These are phyloP conservation scores for Wallacemonas sp. DNA, from an alignment of 208 protist species.

Conservation along the genomic window DNA sequence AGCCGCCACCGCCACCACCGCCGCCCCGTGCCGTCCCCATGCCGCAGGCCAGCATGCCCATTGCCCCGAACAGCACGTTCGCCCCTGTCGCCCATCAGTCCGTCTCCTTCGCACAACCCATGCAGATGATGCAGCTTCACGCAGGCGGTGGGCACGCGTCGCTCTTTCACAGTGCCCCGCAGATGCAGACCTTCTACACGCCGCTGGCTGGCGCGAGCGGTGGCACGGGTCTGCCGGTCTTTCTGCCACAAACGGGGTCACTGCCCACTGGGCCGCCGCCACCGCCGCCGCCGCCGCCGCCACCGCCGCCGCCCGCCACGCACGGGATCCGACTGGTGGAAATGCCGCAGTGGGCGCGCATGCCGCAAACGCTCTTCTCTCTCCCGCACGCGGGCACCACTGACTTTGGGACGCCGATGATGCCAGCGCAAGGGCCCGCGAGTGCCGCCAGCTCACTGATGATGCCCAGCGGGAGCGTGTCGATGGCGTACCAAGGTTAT, in stretches of 20 bases:
- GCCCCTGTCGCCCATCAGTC: background rate
- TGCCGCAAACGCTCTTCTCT: background rate
- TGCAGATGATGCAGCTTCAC: constrained; percentile 10
- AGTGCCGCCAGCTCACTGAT: background rate
- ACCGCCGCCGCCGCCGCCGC: no score
- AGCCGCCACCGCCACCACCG: background rate
- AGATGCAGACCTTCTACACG: background rate
- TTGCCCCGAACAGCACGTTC: background rate
- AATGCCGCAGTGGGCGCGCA: background rate
- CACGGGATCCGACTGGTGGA: background rate
- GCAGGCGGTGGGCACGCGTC: background rate
- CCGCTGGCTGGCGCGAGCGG: background rate
- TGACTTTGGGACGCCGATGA: background rate
- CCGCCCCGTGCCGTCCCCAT: background rate
- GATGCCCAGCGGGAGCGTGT: background rate
- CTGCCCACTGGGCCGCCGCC: background rate
- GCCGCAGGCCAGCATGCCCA: background rate
- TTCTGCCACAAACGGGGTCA: background rate
- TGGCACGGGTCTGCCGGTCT: background rate
- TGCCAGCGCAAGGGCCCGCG: background rate
- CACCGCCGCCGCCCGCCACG: background rate
- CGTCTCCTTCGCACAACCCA: background rate
- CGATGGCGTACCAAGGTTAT: background rate
- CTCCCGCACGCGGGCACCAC: background rate
- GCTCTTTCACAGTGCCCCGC: background rate